Evolutionary conservation across 331 rosid species (phyloP).

Genomic region (Spiraea crenata): DNA sequence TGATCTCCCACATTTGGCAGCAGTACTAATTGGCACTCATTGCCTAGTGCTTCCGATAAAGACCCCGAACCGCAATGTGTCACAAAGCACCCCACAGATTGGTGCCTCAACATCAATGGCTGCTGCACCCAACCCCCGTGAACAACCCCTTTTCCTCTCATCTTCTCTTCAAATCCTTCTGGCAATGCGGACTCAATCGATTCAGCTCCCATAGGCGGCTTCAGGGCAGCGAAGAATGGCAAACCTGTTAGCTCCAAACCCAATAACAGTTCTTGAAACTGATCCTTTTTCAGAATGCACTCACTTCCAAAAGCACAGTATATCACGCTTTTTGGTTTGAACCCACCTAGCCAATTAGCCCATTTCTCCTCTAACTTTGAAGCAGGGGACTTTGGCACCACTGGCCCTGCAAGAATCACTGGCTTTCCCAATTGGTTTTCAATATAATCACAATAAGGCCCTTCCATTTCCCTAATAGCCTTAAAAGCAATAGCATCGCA

Average conservation of each 20-base stretch:
- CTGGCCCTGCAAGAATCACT: slow-evolving; percentile 49
- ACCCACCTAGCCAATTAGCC: slow-evolving; percentile 40
- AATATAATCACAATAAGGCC: slow-evolving; percentile 46
- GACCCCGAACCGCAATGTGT: slow-evolving; percentile 65
- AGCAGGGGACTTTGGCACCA: slow-evolving; percentile 37
- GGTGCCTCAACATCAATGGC: slow-evolving; percentile 48
- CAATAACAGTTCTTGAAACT: slow-evolving; percentile 41
- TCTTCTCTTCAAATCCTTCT: slow-evolving; percentile 43
- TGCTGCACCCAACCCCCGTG: slow-evolving; percentile 55
- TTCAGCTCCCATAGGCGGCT: slow-evolving; percentile 38
- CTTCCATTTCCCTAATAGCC: slow-evolving; percentile 54
- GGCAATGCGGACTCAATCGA: slow-evolving; percentile 44
- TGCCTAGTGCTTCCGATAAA: slow-evolving; percentile 48
- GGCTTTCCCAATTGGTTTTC: slow-evolving; percentile 34
- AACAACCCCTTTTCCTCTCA: slow-evolving; percentile 41
- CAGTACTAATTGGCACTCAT: slow-evolving; percentile 44
- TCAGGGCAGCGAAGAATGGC: slow-evolving; percentile 47
- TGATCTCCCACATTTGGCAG: slow-evolving; percentile 52
- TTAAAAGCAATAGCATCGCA: slow-evolving; percentile 53
- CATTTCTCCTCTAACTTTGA: slow-evolving; percentile 35
- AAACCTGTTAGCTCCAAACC: slow-evolving; percentile 48
- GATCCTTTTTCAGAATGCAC: slow-evolving; percentile 37
- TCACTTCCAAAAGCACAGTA: slow-evolving; percentile 61
- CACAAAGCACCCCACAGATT: slow-evolving; percentile 61
- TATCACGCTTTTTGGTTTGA: slow-evolving; percentile 35